These are phyloP conservation scores for Aspergillus avenaceus DNA, from an alignment of 495 filamentous ascomycete species.

Conservation along the genomic window DNA sequence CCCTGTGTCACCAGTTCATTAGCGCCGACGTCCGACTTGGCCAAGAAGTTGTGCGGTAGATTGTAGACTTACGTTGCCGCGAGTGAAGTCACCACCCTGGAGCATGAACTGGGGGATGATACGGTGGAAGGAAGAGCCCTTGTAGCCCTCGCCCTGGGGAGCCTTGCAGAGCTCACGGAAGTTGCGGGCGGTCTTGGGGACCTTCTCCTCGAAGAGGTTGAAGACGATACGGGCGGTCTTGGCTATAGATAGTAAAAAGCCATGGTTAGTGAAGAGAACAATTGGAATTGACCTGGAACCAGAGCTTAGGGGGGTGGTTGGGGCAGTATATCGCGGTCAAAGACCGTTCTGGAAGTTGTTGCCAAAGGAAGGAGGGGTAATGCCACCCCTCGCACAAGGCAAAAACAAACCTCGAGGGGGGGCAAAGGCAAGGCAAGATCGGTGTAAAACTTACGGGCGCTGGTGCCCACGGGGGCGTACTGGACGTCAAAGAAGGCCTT, in stretches of 20 bases:
- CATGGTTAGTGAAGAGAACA: slow-evolving; percentile 15
- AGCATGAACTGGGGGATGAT: slow-evolving; percentile 99
- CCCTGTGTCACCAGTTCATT: slow-evolving; percentile 33
- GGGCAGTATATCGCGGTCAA: not conserved
- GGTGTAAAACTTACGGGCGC: slow-evolving; percentile 53
- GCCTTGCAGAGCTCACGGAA: slow-evolving; percentile 95
- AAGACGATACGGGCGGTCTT: slow-evolving; percentile 83
- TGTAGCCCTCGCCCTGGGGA: slow-evolving; percentile 85
- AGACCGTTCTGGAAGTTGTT: not conserved
- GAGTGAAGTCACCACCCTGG: slow-evolving; percentile 98
- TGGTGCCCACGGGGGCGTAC: slow-evolving; percentile 52
- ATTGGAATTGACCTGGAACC: not conserved
- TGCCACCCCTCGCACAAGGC: not conserved
- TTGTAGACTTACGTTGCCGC: slow-evolving; percentile 65
- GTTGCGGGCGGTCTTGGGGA: slow-evolving; percentile 93
- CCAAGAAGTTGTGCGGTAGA: not conserved
- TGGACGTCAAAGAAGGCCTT: slow-evolving; percentile 64
- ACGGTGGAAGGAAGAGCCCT: slow-evolving; percentile 88
- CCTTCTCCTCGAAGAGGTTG: slow-evolving; percentile 79
- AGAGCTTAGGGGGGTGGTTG: not conserved
- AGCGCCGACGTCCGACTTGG: not conserved
- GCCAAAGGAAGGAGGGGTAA: slow-evolving; percentile 12
- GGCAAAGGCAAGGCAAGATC: slow-evolving; percentile 8
- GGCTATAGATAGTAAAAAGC: slow-evolving; percentile 39
- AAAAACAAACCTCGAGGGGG: slow-evolving; percentile 3